Evolutionary conservation across 768 basidiomycete genomes (phyloP).

Genomic region (Ramaria sp.): DNA sequence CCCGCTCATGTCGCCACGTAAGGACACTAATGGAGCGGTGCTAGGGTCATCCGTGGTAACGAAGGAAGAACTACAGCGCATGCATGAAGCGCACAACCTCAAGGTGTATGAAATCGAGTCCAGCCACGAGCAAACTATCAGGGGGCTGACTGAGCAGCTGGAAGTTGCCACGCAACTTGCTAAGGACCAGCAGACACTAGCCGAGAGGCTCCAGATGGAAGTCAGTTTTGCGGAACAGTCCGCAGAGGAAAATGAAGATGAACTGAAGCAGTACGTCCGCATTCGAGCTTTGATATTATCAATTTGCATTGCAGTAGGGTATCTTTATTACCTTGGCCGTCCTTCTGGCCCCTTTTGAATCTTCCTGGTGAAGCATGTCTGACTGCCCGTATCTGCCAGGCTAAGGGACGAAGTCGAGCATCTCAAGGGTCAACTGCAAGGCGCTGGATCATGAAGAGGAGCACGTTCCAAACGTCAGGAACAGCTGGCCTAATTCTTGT

Average conservation of each 20-base stretch:
- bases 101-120: conserved; percentile 68
- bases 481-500: neutral
- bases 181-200: conserved; percentile 46
- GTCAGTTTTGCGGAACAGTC: conserved; percentile 71
- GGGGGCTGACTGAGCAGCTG: conserved; percentile 43
- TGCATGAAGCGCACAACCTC: conserved; percentile 78
- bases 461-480: neutral
- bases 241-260: conserved; percentile 64
- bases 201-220: conserved; percentile 68
- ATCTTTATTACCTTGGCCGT: conserved; percentile 10
- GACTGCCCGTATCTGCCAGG: conserved; percentile 9
- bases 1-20: conserved; percentile 33
- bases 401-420: conserved; percentile 10
- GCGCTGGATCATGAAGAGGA: neutral
- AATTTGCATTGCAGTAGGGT: conserved; percentile 6
- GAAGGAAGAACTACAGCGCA: conserved; percentile 63
- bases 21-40: conserved; percentile 32
- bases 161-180: conserved; percentile 38
- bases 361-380: conserved; percentile 5
- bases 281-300: conserved; percentile 9
- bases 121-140: conserved; percentile 48
- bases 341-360: conserved; percentile 9
- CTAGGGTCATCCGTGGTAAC: conserved; percentile 40
- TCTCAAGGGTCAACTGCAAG: conserved; percentile 2
- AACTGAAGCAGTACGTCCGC: conserved; percentile 64